Evolutionary conservation across 495 filamentous ascomycete species (phyloP), one percentile per base, ranked within the genome.

Genomic region (Mytilinidion resinicola): DNA sequence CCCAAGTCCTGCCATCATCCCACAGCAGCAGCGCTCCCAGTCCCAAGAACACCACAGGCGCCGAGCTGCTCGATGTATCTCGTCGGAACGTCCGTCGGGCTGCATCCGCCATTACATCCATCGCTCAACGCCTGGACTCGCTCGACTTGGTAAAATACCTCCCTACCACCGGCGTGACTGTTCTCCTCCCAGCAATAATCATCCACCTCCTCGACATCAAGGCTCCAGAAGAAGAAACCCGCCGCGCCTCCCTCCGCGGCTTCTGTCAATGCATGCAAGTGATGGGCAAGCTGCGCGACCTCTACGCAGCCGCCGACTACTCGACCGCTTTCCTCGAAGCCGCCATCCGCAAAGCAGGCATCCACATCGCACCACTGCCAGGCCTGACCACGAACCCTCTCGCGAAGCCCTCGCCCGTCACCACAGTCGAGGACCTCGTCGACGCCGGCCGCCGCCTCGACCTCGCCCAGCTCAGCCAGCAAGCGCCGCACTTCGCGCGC

Each of bases 181-280:
- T 95, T 9, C 81, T 95, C 10, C 81, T 95, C 4, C 90, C 90
- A 2, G 90, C 90, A 11, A 88, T 95, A 70, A 95, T 95, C 60
- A 91, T 95, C 54, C 89, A 96, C 66, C 77, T 96, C 17, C 80
- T 95, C 3, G 89, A 95, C 66, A 91, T 93, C 77, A 95, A 91
- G 66, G 86, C 84, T 39, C 85, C 79, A 43, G 80, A 88, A 56
- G 80, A 81, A 15, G 81, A 80, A 47, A 82, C 86, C 14, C 79
- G 87, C 20, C 80, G 83, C 57, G 73, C 81, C 36, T 87, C 85
- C 55, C 76, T 88, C 49, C 80, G 84, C 50, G 87, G 88, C 50
- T 95, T 95, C 74, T 84, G 82, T 67, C 81, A 89, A 67, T 93
- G 90, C 75, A 91, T 93, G 86, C 80, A 82, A 39, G 89, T 92